A percentile compares a stretch with the other conserved stretches of the same genome.
Conservation (phyloP, 768 basidiomycete species). For the Psilocybe azurescens region DNA sequence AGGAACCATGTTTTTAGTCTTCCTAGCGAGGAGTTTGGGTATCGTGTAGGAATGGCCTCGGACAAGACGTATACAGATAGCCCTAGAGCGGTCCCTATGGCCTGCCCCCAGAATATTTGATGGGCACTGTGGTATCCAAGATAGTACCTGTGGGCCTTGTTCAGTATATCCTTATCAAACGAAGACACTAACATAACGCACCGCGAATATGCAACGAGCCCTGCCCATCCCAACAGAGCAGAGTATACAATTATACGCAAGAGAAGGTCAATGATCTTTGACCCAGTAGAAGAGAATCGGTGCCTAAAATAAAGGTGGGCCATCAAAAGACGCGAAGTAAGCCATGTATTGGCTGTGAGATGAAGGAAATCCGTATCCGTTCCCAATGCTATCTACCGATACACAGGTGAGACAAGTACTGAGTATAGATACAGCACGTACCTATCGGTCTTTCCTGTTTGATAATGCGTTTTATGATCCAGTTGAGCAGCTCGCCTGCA, state of each 20-base stretch:
- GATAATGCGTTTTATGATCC: constrained; percentile 66
- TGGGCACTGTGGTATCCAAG: constrained; percentile 75
- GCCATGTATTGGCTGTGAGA: constrained; percentile 93
- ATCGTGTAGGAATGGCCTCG: constrained; percentile 60
- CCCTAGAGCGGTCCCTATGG: constrained; percentile 65
- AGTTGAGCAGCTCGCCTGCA: constrained; percentile 72
- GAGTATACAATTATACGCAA: constrained; percentile 54
- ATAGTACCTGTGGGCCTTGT: constrained; percentile 51
- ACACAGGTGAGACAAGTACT: constrained; percentile 1
- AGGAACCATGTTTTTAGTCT: constrained; percentile 53
- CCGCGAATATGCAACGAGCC: constrained; percentile 81
- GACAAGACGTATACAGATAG: constrained; percentile 55
- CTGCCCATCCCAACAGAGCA: constrained; percentile 60
- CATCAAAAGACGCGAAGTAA: constrained; percentile 77
- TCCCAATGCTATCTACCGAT: constrained; percentile 56
- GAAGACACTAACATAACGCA: constrained; percentile 31
- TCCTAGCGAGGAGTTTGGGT: constrained; percentile 62
- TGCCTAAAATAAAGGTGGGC: constrained; percentile 78
- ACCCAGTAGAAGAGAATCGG: constrained; percentile 39
- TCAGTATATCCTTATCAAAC: not conserved
- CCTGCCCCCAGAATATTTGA: constrained; percentile 79
- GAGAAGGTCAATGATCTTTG: constrained; percentile 50
- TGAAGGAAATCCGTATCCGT: constrained; percentile 87
- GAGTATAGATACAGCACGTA: constrained; percentile 34
- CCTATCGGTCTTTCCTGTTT: constrained; percentile 74